Base-by-base conservation (phyloP, 805 yeast genomes). In the Kluyveromyces wickerhamii region DNA sequence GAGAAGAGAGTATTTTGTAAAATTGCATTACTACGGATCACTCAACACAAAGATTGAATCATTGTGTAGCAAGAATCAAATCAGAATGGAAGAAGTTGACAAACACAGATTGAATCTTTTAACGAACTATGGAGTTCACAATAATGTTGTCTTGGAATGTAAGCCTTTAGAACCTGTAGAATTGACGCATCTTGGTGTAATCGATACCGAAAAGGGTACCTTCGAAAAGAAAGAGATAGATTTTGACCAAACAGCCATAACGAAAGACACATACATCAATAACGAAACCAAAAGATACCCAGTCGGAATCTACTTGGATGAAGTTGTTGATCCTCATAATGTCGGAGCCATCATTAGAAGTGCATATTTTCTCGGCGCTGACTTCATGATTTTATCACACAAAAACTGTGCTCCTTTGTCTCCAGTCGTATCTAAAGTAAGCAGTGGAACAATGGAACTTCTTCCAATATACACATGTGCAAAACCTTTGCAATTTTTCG, bases 311-410 rank as follows among this genome's bases (percentile, higher is more conserved):
- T 85, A 69, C 47, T 59, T 86, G 17, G 95, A 86, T 55, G 85
- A 82, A 39, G 67, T 87, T 28, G 74, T 83, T 10, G 95, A 86
- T 54, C 89, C 95, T 1, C 94, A 84, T 53, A 86, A 86, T 52
- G 65, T 84, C 45, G 96, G 96, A 6, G 92, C 89, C 16, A 74
- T 86, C 27, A 59, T 83, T 19, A 64, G 96, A 51, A 72, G 87
- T 2, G 89, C 94, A 0, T 80, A 77, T 59, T 86, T 69, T 58
- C 63, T 86, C 10, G 95, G 95, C 7, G 94, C 69, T 2, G 95
- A 87, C 57, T 81, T 84, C 49, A 62, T 85, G 5, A 74, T 80
- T 1, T 59, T 79, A 27, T 79, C 94, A 2, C 75, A 72, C 22
- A 71, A 70, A 33, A 79, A 83, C 49, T 72, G 83, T 47, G 84